These are phyloP conservation scores for Coemansia brasiliensis DNA, from an alignment of 192 early-diverging fungal species.

Conservation along the genomic window DNA sequence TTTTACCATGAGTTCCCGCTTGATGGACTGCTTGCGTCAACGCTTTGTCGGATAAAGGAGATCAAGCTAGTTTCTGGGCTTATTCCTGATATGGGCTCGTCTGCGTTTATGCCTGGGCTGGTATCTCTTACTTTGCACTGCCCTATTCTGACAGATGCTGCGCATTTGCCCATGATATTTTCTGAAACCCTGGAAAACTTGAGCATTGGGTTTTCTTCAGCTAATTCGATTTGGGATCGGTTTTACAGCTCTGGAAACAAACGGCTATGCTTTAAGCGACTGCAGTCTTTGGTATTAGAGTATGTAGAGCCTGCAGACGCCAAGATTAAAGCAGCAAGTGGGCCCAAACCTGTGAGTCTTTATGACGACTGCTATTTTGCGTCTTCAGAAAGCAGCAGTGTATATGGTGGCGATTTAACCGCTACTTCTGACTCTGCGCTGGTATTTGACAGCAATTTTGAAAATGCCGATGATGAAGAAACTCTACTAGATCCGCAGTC, in stretches of 20 bases:
- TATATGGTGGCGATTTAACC: not conserved
- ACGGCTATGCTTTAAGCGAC: constrained; percentile 17
- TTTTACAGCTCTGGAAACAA: constrained; percentile 22
- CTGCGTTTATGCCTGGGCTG: constrained; percentile 33
- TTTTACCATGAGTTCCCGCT: constrained; percentile 40
- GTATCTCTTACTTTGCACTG: constrained; percentile 29
- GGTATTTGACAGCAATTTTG: not conserved
- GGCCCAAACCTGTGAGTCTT: constrained; percentile 3
- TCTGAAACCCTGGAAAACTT: constrained; percentile 31
- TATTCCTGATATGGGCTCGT: constrained; percentile 25
- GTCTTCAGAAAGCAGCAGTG: constrained; percentile 3
- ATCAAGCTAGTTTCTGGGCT: constrained; percentile 19
- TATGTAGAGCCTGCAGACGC: constrained; percentile 16
- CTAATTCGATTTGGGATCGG: constrained; percentile 35
- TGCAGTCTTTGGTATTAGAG: constrained; percentile 27
- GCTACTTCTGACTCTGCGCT: not conserved
- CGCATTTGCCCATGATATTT: constrained; percentile 35
- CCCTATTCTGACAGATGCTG: constrained; percentile 19
- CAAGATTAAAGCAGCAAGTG: not conserved
- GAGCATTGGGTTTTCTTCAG: constrained; percentile 35
- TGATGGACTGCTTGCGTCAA: constrained; percentile 31
- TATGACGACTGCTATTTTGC: constrained; percentile 22
- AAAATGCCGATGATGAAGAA: constrained; percentile 7
- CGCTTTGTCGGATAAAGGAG: constrained; percentile 17
- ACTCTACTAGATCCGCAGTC: constrained; percentile 12